phyloP scores from a whole-genome alignment of 2,329 filamentous ascomycete genomes.

The Lasiodiplodia citricola region DNA sequence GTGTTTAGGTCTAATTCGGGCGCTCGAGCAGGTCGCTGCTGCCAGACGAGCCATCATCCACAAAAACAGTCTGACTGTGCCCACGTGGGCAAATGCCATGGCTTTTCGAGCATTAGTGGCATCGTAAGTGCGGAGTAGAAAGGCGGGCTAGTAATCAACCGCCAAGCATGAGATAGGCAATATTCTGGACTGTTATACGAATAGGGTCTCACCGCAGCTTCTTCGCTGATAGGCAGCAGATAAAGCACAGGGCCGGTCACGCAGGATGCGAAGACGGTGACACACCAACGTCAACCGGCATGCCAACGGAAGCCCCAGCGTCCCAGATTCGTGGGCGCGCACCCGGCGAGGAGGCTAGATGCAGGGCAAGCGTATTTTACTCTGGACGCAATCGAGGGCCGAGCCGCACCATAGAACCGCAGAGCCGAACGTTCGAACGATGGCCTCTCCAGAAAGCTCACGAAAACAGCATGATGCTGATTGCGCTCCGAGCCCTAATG shows the following conservation, averaged over 20 bases:
- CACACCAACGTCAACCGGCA: conserved; percentile 1
- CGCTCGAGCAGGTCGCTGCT: neutral
- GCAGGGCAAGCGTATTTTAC: neutral
- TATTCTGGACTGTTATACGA: neutral
- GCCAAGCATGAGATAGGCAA: neutral
- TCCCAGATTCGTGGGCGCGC: neutral
- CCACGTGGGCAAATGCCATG: neutral
- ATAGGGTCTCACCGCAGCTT: neutral
- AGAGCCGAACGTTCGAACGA: neutral
- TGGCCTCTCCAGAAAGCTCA: neutral
- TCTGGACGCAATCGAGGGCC: neutral
- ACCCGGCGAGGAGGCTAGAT: neutral
- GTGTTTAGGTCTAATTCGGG: neutral
- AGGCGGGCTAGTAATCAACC: neutral
- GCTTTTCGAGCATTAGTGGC: neutral
- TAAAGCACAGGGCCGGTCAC: neutral
- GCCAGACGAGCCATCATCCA: neutral
- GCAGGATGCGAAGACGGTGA: neutral
- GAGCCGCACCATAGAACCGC: neutral
- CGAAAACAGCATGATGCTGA: conserved; percentile 13
- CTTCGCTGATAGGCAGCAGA: neutral
- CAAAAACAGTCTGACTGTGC: neutral
- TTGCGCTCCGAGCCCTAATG: neutral
- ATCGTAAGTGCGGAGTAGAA: neutral
- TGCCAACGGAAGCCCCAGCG: neutral